Conservation (phyloP, 2,329 filamentous ascomycete species). For the Sclerotinia spermophila region DNA sequence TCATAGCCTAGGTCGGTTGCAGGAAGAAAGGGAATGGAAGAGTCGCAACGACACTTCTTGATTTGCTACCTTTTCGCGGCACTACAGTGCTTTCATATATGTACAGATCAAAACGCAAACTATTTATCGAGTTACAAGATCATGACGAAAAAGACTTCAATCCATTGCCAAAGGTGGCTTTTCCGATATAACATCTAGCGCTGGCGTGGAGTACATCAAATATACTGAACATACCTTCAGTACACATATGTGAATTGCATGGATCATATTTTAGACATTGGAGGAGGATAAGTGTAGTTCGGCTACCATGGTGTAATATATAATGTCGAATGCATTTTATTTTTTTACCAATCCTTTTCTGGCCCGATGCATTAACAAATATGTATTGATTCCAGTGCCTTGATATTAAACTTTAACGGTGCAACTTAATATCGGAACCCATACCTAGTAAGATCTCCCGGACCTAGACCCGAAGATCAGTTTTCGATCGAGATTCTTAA, state of each 20-base stretch:
- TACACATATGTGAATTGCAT: not conserved
- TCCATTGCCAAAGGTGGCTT: not conserved
- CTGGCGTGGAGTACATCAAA: not conserved
- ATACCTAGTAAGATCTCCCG: no score
- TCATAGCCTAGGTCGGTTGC: not conserved
- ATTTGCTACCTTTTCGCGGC: not conserved
- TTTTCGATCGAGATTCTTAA: not conserved
- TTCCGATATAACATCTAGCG: not conserved
- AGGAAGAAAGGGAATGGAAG: not conserved
- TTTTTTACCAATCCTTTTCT: not conserved
- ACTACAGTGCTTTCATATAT: not conserved
- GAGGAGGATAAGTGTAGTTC: not conserved
- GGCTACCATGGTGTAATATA: constrained; percentile 1
- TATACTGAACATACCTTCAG: not conserved
- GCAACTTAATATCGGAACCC: not conserved
- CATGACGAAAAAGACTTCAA: not conserved
- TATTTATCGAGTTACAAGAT: not conserved
- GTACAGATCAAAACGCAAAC: not conserved
- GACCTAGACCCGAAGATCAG: not conserved
- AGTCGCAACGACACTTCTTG: not conserved
- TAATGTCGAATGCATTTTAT: not conserved
- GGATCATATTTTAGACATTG: no score
- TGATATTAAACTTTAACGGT: not conserved
- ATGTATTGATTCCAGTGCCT: not conserved
- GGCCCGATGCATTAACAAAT: not conserved